A percentile compares a stretch with the other conserved stretches of the same genome.
phyloP scores from a whole-genome alignment of 257 asterid species.

The Paraleonurus japonicus region DNA sequence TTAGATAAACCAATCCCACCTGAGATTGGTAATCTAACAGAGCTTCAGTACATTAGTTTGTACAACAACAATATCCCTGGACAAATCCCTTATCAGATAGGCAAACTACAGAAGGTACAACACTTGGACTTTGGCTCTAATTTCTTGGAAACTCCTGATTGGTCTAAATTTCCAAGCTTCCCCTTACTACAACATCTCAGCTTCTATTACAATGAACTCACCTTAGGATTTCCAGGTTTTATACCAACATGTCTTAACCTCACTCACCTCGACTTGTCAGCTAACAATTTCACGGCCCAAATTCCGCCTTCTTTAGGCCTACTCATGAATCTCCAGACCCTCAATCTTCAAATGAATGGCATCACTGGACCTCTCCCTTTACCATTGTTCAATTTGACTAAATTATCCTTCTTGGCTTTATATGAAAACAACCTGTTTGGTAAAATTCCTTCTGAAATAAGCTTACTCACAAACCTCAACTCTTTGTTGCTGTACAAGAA shows the following conservation, averaged over 20 bases:
- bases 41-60: slow-evolving; percentile 47
- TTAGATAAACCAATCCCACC: slow-evolving; percentile 45
- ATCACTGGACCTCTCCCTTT: slow-evolving; percentile 57
- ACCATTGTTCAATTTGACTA: slow-evolving; percentile 54
- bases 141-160: slow-evolving; percentile 48
- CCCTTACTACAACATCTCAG: slow-evolving; percentile 48
- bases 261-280: slow-evolving; percentile 60
- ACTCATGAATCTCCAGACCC: not conserved
- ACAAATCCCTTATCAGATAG: slow-evolving; percentile 53
- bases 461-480: slow-evolving; percentile 37
- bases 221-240: slow-evolving; percentile 57
- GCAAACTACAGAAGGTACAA: slow-evolving; percentile 52
- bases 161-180: slow-evolving; percentile 56
- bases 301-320: slow-evolving; percentile 36
- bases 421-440: slow-evolving; percentile 49
- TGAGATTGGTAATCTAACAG: slow-evolving; percentile 57
- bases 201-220: slow-evolving; percentile 45
- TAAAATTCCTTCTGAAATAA: slow-evolving; percentile 57
- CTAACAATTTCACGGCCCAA: slow-evolving; percentile 49
- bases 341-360: not conserved
- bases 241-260: slow-evolving; percentile 50
- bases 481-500: slow-evolving; percentile 43
- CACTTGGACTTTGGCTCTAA: slow-evolving; percentile 69
- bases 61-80: slow-evolving; percentile 54
- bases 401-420: not conserved